phyloP scores from a whole-genome alignment of 2,329 filamentous ascomycete species.

The Apiospora arundinis region DNA sequence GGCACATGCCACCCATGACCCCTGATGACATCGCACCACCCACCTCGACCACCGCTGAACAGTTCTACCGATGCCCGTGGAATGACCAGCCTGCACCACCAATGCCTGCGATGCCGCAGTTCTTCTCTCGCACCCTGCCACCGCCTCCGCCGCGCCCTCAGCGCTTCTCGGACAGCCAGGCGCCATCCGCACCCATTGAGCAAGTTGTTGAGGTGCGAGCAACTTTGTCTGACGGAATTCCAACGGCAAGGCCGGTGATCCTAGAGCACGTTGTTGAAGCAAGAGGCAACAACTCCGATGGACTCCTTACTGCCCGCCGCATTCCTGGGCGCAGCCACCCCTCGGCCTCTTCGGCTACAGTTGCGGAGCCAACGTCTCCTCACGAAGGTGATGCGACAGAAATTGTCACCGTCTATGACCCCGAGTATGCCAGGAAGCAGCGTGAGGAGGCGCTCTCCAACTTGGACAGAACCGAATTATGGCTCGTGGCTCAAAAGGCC shows the following conservation, averaged over 20 bases:
- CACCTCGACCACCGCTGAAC: slow-evolving; percentile 88
- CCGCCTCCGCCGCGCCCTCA: slow-evolving; percentile 47
- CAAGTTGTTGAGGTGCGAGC: slow-evolving; percentile 68
- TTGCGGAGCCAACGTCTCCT: slow-evolving; percentile 48
- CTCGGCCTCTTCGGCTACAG: slow-evolving; percentile 40
- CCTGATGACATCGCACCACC: slow-evolving; percentile 66
- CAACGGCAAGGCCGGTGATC: slow-evolving; percentile 66
- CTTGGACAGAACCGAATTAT: slow-evolving; percentile 82
- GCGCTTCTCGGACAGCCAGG: slow-evolving; percentile 43
- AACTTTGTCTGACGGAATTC: slow-evolving; percentile 65
- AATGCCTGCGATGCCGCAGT: slow-evolving; percentile 36
- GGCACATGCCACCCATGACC: slow-evolving; percentile 68
- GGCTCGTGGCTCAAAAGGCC: slow-evolving; percentile 82
- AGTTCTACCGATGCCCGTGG: slow-evolving; percentile 90
- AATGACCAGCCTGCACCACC: slow-evolving; percentile 49
- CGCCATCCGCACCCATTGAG: slow-evolving; percentile 62
- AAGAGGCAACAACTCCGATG: slow-evolving; percentile 36
- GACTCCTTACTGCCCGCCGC: slow-evolving; percentile 37
- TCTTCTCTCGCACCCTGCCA: slow-evolving; percentile 31
- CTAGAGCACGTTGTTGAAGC: slow-evolving; percentile 47
- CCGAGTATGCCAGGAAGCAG: slow-evolving; percentile 77
- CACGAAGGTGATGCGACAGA: slow-evolving; percentile 63
- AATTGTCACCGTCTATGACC: slow-evolving; percentile 74
- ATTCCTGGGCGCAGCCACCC: slow-evolving; percentile 35
- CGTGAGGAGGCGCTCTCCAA: slow-evolving; percentile 74